Conservation (phyloP, 2,329 filamentous ascomycete genomes). For the Xylariomycetidae sp. region DNA sequence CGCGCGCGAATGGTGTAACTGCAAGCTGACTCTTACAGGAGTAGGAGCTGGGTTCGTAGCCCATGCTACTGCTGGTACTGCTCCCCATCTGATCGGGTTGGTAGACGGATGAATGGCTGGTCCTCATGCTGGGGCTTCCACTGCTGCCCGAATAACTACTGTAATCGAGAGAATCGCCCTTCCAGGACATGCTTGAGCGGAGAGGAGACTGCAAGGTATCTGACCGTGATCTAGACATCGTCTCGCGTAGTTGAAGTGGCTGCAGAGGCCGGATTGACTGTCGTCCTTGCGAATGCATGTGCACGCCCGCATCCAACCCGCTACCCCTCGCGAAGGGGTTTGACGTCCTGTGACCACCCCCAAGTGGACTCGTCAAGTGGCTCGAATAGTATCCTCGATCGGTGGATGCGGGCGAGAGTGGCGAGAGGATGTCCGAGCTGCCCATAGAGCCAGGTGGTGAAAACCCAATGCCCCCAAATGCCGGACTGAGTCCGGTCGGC, state of each 20-base stretch:
- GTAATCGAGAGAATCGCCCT: constrained; percentile 54
- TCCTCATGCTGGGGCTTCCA: constrained; percentile 39
- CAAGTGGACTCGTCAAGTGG: constrained; percentile 41
- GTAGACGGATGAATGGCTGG: constrained; percentile 45
- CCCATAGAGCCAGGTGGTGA: constrained; percentile 45
- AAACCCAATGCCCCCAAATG: constrained; percentile 62
- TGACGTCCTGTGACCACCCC: constrained; percentile 41
- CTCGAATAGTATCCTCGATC: constrained; percentile 50
- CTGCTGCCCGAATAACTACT: constrained; percentile 42
- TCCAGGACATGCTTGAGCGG: constrained; percentile 57
- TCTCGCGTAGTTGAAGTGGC: constrained; percentile 52
- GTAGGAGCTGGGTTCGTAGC: constrained; percentile 47
- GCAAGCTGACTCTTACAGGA: constrained; percentile 41
- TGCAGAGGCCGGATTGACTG: constrained; percentile 47
- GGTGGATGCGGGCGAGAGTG: constrained; percentile 47
- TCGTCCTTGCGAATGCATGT: constrained; percentile 38
- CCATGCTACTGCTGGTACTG: constrained; percentile 34
- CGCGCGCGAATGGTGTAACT: no score
- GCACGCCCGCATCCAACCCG: constrained; percentile 39
- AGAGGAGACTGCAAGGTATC: constrained; percentile 54
- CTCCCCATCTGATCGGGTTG: constrained; percentile 41
- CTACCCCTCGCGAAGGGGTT: constrained; percentile 47
- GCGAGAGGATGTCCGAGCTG: constrained; percentile 50
- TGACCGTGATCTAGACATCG: constrained; percentile 49
- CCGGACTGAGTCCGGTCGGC: constrained; percentile 59